Conservation (phyloP, 2,329 filamentous ascomycete species). For the Beauveria sp. region DNA sequence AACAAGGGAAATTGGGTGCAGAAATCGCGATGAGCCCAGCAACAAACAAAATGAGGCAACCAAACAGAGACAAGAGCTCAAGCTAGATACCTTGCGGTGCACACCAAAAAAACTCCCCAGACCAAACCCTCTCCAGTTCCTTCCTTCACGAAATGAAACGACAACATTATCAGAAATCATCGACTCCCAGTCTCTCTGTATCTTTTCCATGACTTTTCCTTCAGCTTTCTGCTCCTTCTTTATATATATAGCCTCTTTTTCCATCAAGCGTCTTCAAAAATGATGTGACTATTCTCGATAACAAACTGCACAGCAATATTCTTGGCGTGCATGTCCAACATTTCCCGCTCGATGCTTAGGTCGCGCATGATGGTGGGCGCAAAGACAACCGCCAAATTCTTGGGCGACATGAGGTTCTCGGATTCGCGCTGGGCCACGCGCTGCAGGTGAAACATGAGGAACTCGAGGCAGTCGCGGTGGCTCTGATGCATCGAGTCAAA, state of each 20-base stretch:
- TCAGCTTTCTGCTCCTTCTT: background rate
- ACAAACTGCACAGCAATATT: conserved; percentile 88
- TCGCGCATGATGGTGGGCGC: conserved; percentile 96
- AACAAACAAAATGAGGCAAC: background rate
- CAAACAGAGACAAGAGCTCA: conserved; percentile 1
- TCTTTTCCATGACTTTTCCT: background rate
- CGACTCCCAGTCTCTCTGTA: background rate
- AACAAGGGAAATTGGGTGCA: background rate
- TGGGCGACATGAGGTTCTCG: conserved; percentile 92
- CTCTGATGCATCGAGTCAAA: conserved; percentile 72
- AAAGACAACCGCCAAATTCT: conserved; percentile 94
- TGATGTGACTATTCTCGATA: conserved; percentile 77
- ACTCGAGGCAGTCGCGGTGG: conserved; percentile 85
- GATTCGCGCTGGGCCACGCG: conserved; percentile 75
- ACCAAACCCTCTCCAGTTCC: conserved; percentile 2
- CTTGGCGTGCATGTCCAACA: conserved; percentile 93
- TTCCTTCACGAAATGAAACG: background rate
- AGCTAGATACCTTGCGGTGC: background rate
- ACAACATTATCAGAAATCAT: background rate
- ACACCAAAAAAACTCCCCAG: conserved; percentile 10
- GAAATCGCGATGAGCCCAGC: conserved; percentile 5
- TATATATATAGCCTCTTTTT: background rate
- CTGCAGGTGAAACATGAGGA: conserved; percentile 86
- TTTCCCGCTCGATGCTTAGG: conserved; percentile 80
- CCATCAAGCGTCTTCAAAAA: conserved; percentile 53